A percentile compares a stretch with the other conserved stretches of the same genome.
Evolutionary conservation across 2,329 filamentous ascomycete genomes (phyloP).

Genomic region (Boeremia lycopersici): DNA sequence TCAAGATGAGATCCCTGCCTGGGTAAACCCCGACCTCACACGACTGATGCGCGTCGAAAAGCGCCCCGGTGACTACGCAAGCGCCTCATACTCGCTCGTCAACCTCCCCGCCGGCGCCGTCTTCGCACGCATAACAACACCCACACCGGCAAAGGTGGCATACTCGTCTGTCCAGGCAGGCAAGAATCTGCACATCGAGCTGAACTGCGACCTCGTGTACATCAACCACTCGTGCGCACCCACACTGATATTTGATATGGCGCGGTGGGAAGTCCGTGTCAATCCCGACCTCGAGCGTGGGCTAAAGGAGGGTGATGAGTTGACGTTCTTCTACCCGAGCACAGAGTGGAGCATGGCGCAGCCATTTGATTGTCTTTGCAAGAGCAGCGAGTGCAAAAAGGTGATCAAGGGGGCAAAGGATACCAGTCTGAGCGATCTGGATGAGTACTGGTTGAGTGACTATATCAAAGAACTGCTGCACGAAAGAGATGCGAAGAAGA

Average conservation of each 20-base stretch:
- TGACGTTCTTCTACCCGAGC: constrained; percentile 74
- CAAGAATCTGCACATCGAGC: constrained; percentile 58
- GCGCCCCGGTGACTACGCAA: constrained; percentile 48
- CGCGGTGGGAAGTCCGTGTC: constrained; percentile 59
- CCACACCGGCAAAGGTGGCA: constrained; percentile 52
- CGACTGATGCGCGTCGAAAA: constrained; percentile 49
- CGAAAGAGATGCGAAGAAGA: constrained; percentile 24
- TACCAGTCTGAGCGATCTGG: constrained; percentile 61
- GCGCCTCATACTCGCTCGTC: constrained; percentile 56
- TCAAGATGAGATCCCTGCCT: constrained; percentile 34
- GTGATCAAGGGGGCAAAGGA: constrained; percentile 67
- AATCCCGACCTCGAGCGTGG: constrained; percentile 48
- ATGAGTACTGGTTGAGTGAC: constrained; percentile 56
- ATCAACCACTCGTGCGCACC: constrained; percentile 64
- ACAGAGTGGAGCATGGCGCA: constrained; percentile 78
- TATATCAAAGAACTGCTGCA: constrained; percentile 42
- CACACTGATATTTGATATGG: constrained; percentile 60
- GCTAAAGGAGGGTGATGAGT: constrained; percentile 47
- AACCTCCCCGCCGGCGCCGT: constrained; percentile 57
- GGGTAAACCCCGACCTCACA: constrained; percentile 47
- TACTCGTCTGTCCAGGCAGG: constrained; percentile 61
- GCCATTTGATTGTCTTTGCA: constrained; percentile 70
- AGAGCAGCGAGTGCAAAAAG: constrained; percentile 62
- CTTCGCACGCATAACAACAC: constrained; percentile 56
- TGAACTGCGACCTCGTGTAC: constrained; percentile 63